Percentiles rank a stretch among this genome's conserved stretches.
Conservation (phyloP, 1,284 basidiomycete genomes). For the Trichosporon sp. region DNA sequence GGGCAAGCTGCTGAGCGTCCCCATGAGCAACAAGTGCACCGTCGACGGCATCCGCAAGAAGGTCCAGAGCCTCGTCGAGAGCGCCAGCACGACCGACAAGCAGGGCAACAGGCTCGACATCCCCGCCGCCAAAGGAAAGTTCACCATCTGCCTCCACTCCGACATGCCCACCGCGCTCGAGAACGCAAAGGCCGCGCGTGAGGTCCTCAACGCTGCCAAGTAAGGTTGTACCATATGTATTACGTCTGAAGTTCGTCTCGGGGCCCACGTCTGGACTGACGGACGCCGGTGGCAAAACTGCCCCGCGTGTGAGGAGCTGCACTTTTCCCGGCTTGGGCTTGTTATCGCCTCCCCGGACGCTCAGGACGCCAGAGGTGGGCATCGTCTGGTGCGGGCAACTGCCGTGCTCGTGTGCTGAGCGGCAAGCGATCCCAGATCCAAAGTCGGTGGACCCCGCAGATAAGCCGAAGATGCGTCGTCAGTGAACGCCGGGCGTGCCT, state of each 20-base stretch:
- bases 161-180: conserved; percentile 25
- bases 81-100: conserved; percentile 38
- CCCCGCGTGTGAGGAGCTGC: too few relatives aligned
- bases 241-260: neutral
- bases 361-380: too few relatives aligned
- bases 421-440: too few relatives aligned
- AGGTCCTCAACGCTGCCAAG: conserved; percentile 10
- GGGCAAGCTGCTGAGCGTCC: conserved; percentile 37
- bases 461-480: too few relatives aligned
- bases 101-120: conserved; percentile 17
- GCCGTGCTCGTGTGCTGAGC: too few relatives aligned
- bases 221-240: neutral
- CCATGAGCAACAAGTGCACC: conserved; percentile 21
- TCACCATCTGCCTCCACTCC: conserved; percentile 59
- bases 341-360: too few relatives aligned
- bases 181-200: conserved; percentile 15
- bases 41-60: conserved; percentile 61
- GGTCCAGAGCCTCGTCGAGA: conserved; percentile 67
- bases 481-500: too few relatives aligned
- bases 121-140: conserved; percentile 50
- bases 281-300: too few relatives aligned
- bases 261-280: too few relatives aligned
- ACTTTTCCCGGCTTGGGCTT: too few relatives aligned
- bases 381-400: too few relatives aligned
- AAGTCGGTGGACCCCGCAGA: neutral